Percentiles rank a stretch among this genome's conserved stretches.
These are phyloP conservation scores for Sphaerulina populicola DNA, from an alignment of 2,329 filamentous ascomycete genomes.

Conservation along the genomic window DNA sequence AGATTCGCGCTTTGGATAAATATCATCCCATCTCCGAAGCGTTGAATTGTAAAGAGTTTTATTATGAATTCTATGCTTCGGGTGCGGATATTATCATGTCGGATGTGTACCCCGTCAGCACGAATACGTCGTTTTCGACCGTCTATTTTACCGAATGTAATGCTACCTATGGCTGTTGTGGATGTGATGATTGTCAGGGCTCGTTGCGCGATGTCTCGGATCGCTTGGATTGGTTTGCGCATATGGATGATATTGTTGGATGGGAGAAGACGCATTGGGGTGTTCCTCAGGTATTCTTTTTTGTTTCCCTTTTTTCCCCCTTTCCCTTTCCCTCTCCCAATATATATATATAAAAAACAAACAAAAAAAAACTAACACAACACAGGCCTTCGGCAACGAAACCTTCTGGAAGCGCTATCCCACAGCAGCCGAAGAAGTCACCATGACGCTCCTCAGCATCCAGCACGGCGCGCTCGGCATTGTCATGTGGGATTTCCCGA, in stretches of 20 bases:
- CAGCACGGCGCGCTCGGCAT: constrained; percentile 46
- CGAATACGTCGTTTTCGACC: constrained; percentile 47
- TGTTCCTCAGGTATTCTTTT: constrained; percentile 39
- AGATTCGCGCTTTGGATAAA: constrained; percentile 46
- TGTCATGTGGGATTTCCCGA: constrained; percentile 44
- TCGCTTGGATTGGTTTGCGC: constrained; percentile 37
- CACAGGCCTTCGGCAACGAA: not conserved
- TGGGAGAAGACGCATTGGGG: constrained; percentile 42
- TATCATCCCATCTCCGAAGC: constrained; percentile 54
- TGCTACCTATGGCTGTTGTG: constrained; percentile 52
- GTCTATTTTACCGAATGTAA: constrained; percentile 51
- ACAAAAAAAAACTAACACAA: no score
- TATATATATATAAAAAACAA: no score
- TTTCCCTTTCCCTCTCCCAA: no score
- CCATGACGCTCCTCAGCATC: constrained; percentile 41
- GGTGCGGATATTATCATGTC: constrained; percentile 52
- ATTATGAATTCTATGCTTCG: constrained; percentile 47
- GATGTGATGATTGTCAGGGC: constrained; percentile 53
- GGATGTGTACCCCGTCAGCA: constrained; percentile 52
- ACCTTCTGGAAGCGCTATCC: constrained; percentile 43
- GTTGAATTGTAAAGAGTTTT: constrained; percentile 55
- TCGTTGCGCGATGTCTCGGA: constrained; percentile 45
- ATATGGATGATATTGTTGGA: constrained; percentile 37
- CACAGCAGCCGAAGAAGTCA: constrained; percentile 38
- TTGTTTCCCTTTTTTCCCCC: no score